phyloP scores from a whole-genome alignment of 441 rosid genomes.

The Manihot esculenta region DNA sequence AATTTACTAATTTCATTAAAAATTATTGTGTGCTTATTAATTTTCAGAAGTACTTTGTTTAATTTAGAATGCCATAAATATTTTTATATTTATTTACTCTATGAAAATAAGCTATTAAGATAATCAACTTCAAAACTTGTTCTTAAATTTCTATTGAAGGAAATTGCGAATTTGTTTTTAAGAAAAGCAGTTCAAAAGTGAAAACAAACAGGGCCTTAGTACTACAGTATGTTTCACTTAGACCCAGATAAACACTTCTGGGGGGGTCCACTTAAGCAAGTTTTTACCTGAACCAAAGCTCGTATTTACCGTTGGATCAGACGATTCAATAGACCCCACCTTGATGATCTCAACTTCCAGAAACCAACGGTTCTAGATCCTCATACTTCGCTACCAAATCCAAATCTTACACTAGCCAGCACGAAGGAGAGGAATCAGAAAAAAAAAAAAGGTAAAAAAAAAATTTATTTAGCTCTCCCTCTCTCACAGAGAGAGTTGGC shows the following conservation, averaged over 20 bases:
- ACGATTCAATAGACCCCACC: neutral
- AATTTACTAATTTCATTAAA: too few species aligned
- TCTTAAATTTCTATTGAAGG: too few species aligned
- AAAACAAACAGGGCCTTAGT: too few species aligned
- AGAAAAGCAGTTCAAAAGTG: too few species aligned
- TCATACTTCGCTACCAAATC: neutral
- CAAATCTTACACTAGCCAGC: constrained; percentile 11
- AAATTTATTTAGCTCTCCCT: neutral
- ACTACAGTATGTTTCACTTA: neutral
- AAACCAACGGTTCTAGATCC: constrained; percentile 25
- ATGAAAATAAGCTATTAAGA: too few species aligned
- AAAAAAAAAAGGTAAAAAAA: neutral
- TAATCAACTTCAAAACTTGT: too few species aligned
- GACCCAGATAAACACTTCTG: neutral
- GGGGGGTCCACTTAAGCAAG: neutral
- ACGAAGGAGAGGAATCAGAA: neutral
- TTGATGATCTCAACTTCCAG: neutral
- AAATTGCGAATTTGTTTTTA: too few species aligned
- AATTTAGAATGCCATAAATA: too few species aligned
- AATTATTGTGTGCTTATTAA: too few species aligned
- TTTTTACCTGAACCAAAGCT: neutral
- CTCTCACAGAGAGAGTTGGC: constrained; percentile 13
- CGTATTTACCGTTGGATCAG: constrained; percentile 7
- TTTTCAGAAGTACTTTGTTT: too few species aligned
- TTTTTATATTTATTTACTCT: too few species aligned